Conservation (phyloP, 768 basidiomycete genomes). For the Serendipita sp. region DNA sequence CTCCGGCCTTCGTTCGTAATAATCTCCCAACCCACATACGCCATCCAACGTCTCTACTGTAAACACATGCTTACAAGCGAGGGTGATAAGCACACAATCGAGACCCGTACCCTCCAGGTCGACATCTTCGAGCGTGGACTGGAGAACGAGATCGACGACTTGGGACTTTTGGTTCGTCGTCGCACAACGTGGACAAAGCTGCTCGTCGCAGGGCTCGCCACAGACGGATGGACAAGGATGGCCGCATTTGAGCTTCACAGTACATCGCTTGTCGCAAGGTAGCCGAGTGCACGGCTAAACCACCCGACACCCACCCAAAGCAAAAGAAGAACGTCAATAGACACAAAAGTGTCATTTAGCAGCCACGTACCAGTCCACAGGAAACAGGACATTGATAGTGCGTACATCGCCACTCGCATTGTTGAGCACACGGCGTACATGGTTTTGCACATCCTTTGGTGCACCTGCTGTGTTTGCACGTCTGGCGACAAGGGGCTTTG, state of each 20-base stretch:
- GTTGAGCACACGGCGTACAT: constrained; percentile 46
- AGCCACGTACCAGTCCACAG: constrained; percentile 44
- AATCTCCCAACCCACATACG: constrained; percentile 31
- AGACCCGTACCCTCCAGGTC: constrained; percentile 23
- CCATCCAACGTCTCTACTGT: constrained; percentile 60
- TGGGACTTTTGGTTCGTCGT: constrained; percentile 19
- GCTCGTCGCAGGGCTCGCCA: constrained; percentile 42
- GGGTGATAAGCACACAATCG: constrained; percentile 41
- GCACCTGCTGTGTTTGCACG: constrained; percentile 38
- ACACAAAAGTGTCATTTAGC: background rate
- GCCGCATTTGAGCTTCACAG: constrained; percentile 34
- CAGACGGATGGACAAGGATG: constrained; percentile 58
- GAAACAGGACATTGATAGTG: constrained; percentile 42
- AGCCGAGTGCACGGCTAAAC: constrained; percentile 43
- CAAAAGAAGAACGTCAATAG: too few relatives aligned
- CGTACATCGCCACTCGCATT: constrained; percentile 34
- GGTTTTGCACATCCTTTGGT: constrained; percentile 29
- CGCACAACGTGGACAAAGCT: constrained; percentile 39
- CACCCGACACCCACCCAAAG: background rate
- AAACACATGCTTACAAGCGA: constrained; percentile 44
- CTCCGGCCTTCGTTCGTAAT: constrained; percentile 25
- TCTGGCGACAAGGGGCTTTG: constrained; percentile 31
- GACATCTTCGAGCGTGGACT: constrained; percentile 34
- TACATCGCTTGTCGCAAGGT: constrained; percentile 44
- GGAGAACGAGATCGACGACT: constrained; percentile 43